phyloP scores from a whole-genome alignment of 1,139 yeast genomes.

The Suhomyces bokatorum region DNA sequence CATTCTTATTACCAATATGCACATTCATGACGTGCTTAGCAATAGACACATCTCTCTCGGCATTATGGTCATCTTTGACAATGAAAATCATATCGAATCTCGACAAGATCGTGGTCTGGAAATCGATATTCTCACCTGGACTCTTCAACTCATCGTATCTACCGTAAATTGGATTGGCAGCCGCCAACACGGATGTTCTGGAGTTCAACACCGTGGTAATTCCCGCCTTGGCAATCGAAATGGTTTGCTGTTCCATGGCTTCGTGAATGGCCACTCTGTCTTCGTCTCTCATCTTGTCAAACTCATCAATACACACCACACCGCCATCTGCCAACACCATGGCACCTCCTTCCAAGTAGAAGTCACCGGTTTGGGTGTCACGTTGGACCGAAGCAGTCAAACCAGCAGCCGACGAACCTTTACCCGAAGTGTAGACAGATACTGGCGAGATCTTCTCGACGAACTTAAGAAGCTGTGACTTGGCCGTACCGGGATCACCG shows the following conservation, averaged over 20 bases:
- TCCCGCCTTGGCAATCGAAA: conserved; percentile 99
- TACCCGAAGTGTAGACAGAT: conserved; percentile 95
- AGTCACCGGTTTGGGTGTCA: conserved; percentile 84
- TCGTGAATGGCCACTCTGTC: conserved; percentile 99
- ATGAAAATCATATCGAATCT: conserved; percentile 98
- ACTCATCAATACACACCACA: conserved; percentile 98
- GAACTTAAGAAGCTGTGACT: conserved; percentile 90
- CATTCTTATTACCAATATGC: conserved; percentile 69
- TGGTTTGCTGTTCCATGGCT: conserved; percentile 99
- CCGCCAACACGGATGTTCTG: conserved; percentile 93
- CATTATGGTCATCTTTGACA: conserved; percentile 93
- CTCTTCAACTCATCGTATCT: conserved; percentile 93
- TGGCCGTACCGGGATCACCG: conserved; percentile 99
- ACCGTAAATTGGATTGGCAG: conserved; percentile 97
- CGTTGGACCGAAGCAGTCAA: conserved; percentile 96
- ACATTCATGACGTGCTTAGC: conserved; percentile 95
- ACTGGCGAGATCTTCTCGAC: conserved; percentile 95
- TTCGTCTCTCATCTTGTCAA: conserved; percentile 98
- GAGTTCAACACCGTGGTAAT: conserved; percentile 94
- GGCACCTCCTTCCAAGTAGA: conserved; percentile 98
- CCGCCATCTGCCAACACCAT: conserved; percentile 99
- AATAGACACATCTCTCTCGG: conserved; percentile 79
- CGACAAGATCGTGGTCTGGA: conserved; percentile 93
- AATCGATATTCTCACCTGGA: conserved; percentile 97
- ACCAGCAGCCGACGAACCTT: conserved; percentile 99